These are phyloP conservation scores for Kwoniella dejecticola DNA, from an alignment of 768 basidiomycete genomes.

Conservation along the genomic window DNA sequence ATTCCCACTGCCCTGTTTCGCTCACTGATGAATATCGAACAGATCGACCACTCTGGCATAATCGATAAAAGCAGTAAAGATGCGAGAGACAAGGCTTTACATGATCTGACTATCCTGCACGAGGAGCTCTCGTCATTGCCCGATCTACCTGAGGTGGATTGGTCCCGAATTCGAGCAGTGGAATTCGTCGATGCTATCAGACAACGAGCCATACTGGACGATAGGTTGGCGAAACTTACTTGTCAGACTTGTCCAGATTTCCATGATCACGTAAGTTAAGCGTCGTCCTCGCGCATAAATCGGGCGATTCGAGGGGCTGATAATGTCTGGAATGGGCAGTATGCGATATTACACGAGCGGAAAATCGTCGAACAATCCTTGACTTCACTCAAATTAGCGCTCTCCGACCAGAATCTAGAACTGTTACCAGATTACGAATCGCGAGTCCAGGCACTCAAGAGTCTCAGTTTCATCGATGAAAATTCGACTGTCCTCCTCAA, in stretches of 20 bases:
- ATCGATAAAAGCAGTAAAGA: slow-evolving; percentile 69
- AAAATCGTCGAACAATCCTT: slow-evolving; percentile 75
- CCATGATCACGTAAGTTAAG: slow-evolving; percentile 71
- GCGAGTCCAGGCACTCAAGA: too few species aligned
- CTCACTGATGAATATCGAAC: too few species aligned
- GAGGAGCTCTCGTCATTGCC: slow-evolving; percentile 57
- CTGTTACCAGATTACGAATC: slow-evolving; percentile 96
- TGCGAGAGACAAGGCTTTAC: slow-evolving; percentile 56
- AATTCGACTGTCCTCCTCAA: slow-evolving; percentile 94
- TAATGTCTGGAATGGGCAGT: slow-evolving; percentile 60
- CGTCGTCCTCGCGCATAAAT: too few species aligned
- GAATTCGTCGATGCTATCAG: slow-evolving; percentile 87
- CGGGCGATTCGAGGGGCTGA: too few species aligned
- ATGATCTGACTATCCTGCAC: slow-evolving; percentile 61
- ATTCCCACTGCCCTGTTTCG: too few species aligned
- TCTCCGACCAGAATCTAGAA: slow-evolving; percentile 96
- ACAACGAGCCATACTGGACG: slow-evolving; percentile 61
- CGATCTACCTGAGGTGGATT: slow-evolving; percentile 74
- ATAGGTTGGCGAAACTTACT: slow-evolving; percentile 57
- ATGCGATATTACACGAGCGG: slow-evolving; percentile 70
- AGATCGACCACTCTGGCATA: slow-evolving; percentile 41
- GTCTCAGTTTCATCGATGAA: slow-evolving; percentile 87
- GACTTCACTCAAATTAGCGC: slow-evolving; percentile 72
- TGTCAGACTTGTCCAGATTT: slow-evolving; percentile 72
- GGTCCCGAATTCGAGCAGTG: slow-evolving; percentile 76